Conservation (phyloP, 192 early-diverging fungal species). For the Dissophora ornata region DNA sequence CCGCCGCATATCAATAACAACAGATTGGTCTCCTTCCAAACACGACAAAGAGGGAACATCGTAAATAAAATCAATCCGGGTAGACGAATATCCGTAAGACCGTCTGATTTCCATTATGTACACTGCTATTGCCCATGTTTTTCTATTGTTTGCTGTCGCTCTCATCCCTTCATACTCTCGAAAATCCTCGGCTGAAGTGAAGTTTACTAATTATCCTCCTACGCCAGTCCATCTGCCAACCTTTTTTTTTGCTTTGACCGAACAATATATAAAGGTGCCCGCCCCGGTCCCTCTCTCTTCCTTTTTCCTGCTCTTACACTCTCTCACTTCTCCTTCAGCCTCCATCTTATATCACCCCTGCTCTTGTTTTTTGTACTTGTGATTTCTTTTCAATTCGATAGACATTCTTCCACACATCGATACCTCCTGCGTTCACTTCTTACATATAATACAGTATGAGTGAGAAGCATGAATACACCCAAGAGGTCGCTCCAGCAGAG, state of each 20-base stretch:
- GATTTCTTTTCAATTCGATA: no score
- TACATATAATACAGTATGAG: conserved; percentile 17
- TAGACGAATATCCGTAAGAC: conserved; percentile 15
- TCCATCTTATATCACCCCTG: neutral
- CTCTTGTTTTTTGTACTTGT: neutral
- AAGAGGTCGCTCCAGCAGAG: neutral
- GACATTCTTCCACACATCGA: neutral
- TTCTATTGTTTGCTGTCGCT: no score
- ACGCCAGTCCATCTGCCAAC: no score
- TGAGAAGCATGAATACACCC: conserved; percentile 38
- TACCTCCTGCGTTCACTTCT: neutral
- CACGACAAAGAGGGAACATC: no score
- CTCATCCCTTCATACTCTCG: no score
- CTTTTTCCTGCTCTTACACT: neutral
- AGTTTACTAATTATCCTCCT: no score
- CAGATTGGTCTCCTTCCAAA: no score
- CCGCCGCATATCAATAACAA: neutral
- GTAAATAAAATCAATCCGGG: neutral
- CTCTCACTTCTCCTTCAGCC: conserved; percentile 1
- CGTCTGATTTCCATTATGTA: neutral
- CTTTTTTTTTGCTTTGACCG: neutral
- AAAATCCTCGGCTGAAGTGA: no score
- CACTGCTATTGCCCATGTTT: no score
- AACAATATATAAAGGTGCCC: neutral
- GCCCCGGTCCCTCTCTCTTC: neutral